Conservation (phyloP, 768 basidiomycete species). For the Lentinus tigrinus region DNA sequence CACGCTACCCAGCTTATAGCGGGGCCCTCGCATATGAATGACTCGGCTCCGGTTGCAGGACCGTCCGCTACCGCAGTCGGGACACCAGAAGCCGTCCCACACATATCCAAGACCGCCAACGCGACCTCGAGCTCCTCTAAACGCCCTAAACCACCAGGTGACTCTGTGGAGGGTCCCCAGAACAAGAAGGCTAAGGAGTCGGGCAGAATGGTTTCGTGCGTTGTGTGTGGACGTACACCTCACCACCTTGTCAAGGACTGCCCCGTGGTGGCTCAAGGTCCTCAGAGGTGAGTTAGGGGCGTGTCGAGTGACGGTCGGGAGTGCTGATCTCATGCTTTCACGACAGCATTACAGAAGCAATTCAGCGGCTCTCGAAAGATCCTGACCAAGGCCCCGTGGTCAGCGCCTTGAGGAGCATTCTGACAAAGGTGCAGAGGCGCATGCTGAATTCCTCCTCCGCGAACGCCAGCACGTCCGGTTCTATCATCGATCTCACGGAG, state of each 20-base stretch:
- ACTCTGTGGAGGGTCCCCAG: slow-evolving; percentile 8
- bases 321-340: neutral
- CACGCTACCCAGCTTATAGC: neutral
- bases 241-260: slow-evolving; percentile 55
- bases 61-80: neutral
- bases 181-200: slow-evolving; percentile 40
- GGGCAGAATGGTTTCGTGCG: slow-evolving; percentile 36
- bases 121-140: slow-evolving; percentile 27
- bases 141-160: slow-evolving; percentile 27
- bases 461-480: neutral
- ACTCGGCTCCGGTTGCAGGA: neutral
- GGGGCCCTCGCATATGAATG: neutral
- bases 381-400: slow-evolving; percentile 36
- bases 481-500: slow-evolving; percentile 6
- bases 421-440: slow-evolving; percentile 36
- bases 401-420: slow-evolving; percentile 38
- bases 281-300: slow-evolving; percentile 43
- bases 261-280: slow-evolving; percentile 50
- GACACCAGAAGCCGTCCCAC: neutral
- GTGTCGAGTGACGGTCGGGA: neutral
- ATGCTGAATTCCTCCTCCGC: neutral
- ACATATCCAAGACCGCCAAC: neutral
- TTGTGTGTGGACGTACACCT: slow-evolving; percentile 45
- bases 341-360: slow-evolving; percentile 34
- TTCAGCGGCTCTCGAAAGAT: slow-evolving; percentile 42